These are phyloP conservation scores for Coniochaeta ligniaria DNA, from an alignment of 2,329 filamentous ascomycete genomes.

Conservation along the genomic window DNA sequence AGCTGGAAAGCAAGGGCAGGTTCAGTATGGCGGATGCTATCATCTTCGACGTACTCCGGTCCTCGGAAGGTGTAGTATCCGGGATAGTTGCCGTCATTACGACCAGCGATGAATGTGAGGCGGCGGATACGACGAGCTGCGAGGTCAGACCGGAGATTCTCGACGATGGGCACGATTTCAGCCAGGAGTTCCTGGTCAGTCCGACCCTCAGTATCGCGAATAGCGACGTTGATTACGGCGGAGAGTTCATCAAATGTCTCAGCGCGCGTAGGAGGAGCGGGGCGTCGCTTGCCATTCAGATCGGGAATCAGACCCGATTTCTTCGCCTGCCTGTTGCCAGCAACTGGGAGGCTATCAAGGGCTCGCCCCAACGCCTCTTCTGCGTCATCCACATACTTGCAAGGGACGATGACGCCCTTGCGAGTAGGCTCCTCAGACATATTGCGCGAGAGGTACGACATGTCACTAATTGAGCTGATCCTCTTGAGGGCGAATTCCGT, in stretches of 20 bases:
- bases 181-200: constrained; percentile 75
- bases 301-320: constrained; percentile 62
- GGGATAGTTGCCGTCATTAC: constrained; percentile 88
- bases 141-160: constrained; percentile 78
- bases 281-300: constrained; percentile 65
- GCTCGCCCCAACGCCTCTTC: constrained; percentile 82
- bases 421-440: constrained; percentile 70
- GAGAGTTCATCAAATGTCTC: constrained; percentile 71
- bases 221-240: constrained; percentile 85
- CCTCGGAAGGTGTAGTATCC: constrained; percentile 99
- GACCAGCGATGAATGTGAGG: constrained; percentile 92
- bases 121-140: constrained; percentile 75
- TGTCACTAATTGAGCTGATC: constrained; percentile 91
- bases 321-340: constrained; percentile 42
- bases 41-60: constrained; percentile 80
- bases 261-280: constrained; percentile 39
- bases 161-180: constrained; percentile 69
- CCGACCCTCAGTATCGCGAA: constrained; percentile 77
- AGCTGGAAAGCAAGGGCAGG: constrained; percentile 97
- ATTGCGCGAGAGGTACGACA: constrained; percentile 77
- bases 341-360: constrained; percentile 71
- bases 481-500: constrained; percentile 64
- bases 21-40: constrained; percentile 94
- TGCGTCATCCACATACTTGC: constrained; percentile 87
- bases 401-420: constrained; percentile 91